These are phyloP conservation scores for Bondarzewia mesenterica DNA, from an alignment of 1,284 basidiomycete species.

Conservation along the genomic window DNA sequence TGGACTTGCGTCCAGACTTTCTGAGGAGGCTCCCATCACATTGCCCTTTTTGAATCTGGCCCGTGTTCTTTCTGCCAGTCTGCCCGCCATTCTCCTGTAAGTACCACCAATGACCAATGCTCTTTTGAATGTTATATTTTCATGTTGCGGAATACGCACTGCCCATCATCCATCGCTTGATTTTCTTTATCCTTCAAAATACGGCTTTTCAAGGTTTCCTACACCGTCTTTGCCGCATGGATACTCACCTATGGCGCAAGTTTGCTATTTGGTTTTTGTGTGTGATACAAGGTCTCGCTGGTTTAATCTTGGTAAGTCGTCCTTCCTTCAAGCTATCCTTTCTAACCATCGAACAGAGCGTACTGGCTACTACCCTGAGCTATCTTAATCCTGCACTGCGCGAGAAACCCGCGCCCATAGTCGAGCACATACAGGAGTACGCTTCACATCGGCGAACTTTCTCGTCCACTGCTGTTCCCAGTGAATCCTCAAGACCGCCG, in stretches of 20 bases:
- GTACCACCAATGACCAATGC: too few relatives aligned
- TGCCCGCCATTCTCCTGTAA: too few relatives aligned
- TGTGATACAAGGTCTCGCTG: neutral
- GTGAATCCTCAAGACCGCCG: neutral
- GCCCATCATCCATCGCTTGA: too few relatives aligned
- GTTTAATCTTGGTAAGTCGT: slow-evolving; percentile 1
- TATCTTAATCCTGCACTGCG: neutral
- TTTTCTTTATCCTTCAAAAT: too few relatives aligned
- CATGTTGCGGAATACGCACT: too few relatives aligned
- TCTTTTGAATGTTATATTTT: too few relatives aligned
- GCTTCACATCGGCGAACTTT: neutral
- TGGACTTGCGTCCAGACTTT: too few relatives aligned
- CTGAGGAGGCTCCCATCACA: too few relatives aligned
- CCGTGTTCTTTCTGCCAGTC: too few relatives aligned
- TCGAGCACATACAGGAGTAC: neutral
- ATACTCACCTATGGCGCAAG: neutral
- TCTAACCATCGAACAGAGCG: neutral
- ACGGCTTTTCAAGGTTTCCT: too few relatives aligned
- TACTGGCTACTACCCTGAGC: neutral
- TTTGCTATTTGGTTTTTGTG: neutral
- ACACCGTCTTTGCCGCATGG: neutral
- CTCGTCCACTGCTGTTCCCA: neutral
- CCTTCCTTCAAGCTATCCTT: neutral
- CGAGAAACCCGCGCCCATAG: neutral
- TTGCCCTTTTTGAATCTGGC: too few relatives aligned